Evolutionary conservation across 345 rosid species (phyloP).

Genomic region (Cardamine chenopodiifolia): DNA sequence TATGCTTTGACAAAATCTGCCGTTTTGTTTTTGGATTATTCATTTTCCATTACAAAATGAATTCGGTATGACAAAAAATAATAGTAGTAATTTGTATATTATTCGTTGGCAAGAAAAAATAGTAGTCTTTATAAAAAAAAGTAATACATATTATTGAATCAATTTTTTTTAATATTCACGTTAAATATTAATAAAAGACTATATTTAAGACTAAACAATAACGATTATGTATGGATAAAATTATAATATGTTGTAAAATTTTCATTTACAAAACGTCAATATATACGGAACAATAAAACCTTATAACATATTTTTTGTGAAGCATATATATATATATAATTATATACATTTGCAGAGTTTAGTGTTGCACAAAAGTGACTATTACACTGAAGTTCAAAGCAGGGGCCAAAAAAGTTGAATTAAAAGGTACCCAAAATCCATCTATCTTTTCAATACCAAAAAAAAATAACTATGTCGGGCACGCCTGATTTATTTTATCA

Average conservation of each 20-base stretch:
- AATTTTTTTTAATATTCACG: background rate
- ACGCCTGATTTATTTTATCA: conserved; percentile 4
- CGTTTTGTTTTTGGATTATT: too few relatives aligned
- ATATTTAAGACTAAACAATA: background rate
- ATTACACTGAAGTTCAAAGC: conserved; percentile 23
- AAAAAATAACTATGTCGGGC: conserved; percentile 31
- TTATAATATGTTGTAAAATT: background rate
- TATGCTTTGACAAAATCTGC: too few relatives aligned
- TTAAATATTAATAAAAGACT: background rate
- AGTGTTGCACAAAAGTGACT: conserved; percentile 20
- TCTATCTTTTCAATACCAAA: background rate
- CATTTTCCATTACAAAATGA: background rate
- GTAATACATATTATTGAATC: background rate
- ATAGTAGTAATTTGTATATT: background rate
- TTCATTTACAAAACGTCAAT: background rate
- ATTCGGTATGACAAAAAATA: background rate
- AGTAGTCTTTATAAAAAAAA: background rate
- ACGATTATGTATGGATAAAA: background rate
- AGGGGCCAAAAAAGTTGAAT: conserved; percentile 11
- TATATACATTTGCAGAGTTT: background rate
- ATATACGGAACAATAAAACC: background rate
- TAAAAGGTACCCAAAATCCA: conserved; percentile 29
- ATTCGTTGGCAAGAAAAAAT: background rate
- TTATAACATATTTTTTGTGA: background rate
- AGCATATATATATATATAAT: background rate